phyloP scores from a whole-genome alignment of 2,329 filamentous ascomycete genomes.

The Sclerotinia subarctica region DNA sequence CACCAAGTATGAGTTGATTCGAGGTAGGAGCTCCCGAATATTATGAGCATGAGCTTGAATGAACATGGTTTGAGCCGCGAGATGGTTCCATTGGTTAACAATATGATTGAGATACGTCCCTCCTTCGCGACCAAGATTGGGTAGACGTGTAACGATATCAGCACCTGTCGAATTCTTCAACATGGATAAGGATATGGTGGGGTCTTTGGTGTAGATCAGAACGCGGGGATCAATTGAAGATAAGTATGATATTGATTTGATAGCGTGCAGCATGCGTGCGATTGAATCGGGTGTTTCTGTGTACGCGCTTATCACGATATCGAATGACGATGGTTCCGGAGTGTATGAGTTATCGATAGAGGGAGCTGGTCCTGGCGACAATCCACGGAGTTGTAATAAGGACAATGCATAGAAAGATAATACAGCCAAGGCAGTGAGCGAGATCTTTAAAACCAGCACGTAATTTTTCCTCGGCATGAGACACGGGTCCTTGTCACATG shows the following conservation, averaged over 20 bases:
- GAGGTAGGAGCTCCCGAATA: conserved; percentile 40
- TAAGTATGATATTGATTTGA: conserved; percentile 30
- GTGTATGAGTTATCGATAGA: conserved; percentile 27
- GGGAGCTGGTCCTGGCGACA: conserved; percentile 14
- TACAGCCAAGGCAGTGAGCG: neutral
- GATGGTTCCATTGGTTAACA: conserved; percentile 42
- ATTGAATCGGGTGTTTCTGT: conserved; percentile 29
- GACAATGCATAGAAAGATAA: neutral
- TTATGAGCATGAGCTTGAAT: conserved; percentile 47
- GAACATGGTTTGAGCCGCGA: conserved; percentile 48
- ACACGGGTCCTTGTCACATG: conserved; percentile 14
- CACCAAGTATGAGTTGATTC: conserved; percentile 43
- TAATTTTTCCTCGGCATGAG: neutral
- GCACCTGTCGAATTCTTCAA: conserved; percentile 30
- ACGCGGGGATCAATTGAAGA: conserved; percentile 25
- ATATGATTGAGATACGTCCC: conserved; percentile 50
- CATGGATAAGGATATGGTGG: conserved; percentile 21
- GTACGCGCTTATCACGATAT: conserved; percentile 35
- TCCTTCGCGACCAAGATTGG: conserved; percentile 47
- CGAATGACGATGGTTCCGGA: conserved; percentile 26
- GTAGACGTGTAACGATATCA: conserved; percentile 32
- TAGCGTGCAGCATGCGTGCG: conserved; percentile 25
- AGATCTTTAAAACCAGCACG: neutral
- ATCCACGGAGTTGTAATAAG: neutral
- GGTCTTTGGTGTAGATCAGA: conserved; percentile 35